Percentiles rank a stretch among this genome's conserved stretches.
phyloP scores from a whole-genome alignment of 2,329 filamentous ascomycete species.

The Trichoderma simmonsii region DNA sequence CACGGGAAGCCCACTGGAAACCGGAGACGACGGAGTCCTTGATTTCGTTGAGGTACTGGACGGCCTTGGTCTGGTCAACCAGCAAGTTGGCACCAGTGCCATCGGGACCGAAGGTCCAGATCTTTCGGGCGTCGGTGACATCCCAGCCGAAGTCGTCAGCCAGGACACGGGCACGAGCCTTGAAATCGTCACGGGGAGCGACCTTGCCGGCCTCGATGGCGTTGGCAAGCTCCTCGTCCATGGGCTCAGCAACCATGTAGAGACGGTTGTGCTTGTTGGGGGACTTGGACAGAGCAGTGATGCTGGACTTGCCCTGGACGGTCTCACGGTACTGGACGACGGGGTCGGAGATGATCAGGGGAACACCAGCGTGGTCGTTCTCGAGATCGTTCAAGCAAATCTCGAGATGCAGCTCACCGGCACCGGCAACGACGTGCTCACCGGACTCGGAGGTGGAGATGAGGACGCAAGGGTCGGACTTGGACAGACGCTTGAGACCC shows the following conservation, averaged over 20 bases:
- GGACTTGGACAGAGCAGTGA: slow-evolving; percentile 97
- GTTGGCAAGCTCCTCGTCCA: slow-evolving; percentile 85
- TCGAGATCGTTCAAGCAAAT: slow-evolving; percentile 99
- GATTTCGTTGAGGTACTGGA: slow-evolving; percentile 99
- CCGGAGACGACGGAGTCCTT: slow-evolving; percentile 99
- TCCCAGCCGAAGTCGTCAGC: slow-evolving; percentile 99
- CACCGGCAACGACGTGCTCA: slow-evolving; percentile 98
- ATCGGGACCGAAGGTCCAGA: slow-evolving; percentile 99
- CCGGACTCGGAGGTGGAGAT: slow-evolving; percentile 85
- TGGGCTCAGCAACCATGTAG: slow-evolving; percentile 88
- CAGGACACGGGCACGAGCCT: slow-evolving; percentile 91
- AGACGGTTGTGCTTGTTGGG: slow-evolving; percentile 99
- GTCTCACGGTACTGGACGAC: slow-evolving; percentile 99
- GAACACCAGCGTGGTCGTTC: slow-evolving; percentile 98
- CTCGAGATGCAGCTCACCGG: slow-evolving; percentile 98
- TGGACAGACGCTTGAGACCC: slow-evolving; percentile 99
- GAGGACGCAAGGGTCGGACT: slow-evolving; percentile 98
- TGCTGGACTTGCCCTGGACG: slow-evolving; percentile 78
- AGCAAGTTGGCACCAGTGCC: slow-evolving; percentile 97
- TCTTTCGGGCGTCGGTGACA: slow-evolving; percentile 99
- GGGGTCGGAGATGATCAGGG: slow-evolving; percentile 95
- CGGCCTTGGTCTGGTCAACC: slow-evolving; percentile 99
- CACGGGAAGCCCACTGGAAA: slow-evolving; percentile 99
- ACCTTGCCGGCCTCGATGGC: slow-evolving; percentile 94
- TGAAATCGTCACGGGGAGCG: slow-evolving; percentile 95